phyloP scores from a whole-genome alignment of 225 moss, liverwort and hornwort genomes.

The Bryoerythrophyllum caledonicum region DNA sequence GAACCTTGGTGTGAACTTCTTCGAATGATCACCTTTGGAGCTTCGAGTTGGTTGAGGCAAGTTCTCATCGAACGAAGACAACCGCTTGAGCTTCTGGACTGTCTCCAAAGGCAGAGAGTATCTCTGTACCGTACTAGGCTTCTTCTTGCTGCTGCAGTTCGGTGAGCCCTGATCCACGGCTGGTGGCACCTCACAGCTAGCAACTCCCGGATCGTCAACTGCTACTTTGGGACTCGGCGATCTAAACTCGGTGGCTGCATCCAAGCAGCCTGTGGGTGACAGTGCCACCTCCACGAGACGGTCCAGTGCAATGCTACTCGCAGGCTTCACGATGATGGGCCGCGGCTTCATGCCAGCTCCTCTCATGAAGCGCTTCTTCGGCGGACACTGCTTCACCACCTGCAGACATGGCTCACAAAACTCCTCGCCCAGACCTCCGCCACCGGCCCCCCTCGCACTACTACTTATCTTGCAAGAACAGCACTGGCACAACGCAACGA shows the following conservation, averaged over 20 bases:
- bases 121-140: background rate
- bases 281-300: slow-evolving; percentile 41
- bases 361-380: slow-evolving; percentile 24
- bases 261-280: slow-evolving; percentile 21
- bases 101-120: slow-evolving; percentile 28
- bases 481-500: background rate
- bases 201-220: background rate
- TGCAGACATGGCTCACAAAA: slow-evolving; percentile 24
- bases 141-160: slow-evolving; percentile 7
- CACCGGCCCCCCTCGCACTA: background rate
- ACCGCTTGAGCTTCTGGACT: slow-evolving; percentile 25
- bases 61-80: slow-evolving; percentile 24
- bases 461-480: background rate
- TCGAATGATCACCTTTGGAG: slow-evolving; percentile 25
- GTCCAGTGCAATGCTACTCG: slow-evolving; percentile 31
- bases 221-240: background rate
- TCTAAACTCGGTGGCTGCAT: background rate
- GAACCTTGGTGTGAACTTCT: slow-evolving; percentile 41
- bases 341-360: slow-evolving; percentile 5
- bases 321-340: slow-evolving; percentile 2
- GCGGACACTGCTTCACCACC: slow-evolving; percentile 19
- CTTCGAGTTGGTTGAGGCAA: slow-evolving; percentile 1
- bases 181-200: background rate
- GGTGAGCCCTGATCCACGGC: background rate
- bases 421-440: background rate